A percentile compares a stretch with the other conserved stretches of the same genome.
Evolutionary conservation across 139 green algal genomes (phyloP).

Genomic region (Coelastrella sp.): DNA sequence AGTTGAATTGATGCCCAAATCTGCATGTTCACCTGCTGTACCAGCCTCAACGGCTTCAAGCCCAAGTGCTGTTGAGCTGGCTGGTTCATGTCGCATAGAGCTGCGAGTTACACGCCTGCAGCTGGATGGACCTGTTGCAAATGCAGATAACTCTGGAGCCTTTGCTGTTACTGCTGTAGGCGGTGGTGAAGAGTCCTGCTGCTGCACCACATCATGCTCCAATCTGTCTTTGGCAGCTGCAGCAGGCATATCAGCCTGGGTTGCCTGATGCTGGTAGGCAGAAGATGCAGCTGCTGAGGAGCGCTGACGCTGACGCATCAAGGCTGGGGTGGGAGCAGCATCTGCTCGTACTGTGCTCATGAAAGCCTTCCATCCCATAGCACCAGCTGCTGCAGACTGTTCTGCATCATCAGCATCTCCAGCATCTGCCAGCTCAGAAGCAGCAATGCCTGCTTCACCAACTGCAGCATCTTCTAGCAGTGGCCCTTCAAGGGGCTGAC

Average conservation of each 20-base stretch:
- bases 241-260: too few relatives aligned
- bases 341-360: slow-evolving; percentile 11
- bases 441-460: not conserved
- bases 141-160: too few relatives aligned
- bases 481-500: not conserved
- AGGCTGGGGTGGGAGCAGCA: slow-evolving; percentile 18
- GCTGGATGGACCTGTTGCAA: not conserved
- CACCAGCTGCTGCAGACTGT: not conserved
- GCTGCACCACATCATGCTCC: too few relatives aligned
- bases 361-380: slow-evolving; percentile 33
- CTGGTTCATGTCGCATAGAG: not conserved
- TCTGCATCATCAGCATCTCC: not conserved
- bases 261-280: not conserved
- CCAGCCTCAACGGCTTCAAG: not conserved
- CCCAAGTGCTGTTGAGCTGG: not conserved
- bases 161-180: not conserved
- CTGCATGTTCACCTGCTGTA: not conserved
- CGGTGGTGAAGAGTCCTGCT: not conserved
- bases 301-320: not conserved
- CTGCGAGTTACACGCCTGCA: not conserved
- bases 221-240: not conserved
- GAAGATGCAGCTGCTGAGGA: slow-evolving; percentile 13
- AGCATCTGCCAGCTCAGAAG: not conserved
- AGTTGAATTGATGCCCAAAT: not conserved
- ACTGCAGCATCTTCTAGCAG: not conserved